Conservation (phyloP, 169 alveolate genomes). For the Cystoisospora suis region DNA sequence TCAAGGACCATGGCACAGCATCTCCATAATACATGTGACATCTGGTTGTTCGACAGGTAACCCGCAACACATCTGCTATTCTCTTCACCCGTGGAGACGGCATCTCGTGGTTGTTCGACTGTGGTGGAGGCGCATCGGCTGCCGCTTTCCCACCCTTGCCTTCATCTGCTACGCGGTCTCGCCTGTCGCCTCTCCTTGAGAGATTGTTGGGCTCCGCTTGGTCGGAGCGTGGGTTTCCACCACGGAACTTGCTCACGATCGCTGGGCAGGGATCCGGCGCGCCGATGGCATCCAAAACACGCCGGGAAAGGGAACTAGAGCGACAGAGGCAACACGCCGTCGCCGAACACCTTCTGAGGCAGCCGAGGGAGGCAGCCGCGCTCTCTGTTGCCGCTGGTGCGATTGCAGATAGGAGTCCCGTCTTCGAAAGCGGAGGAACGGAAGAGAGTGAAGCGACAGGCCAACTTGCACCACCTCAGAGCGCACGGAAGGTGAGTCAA, state of each 20-base stretch:
- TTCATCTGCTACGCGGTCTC: not conserved
- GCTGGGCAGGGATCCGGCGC: not conserved
- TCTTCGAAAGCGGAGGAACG: not conserved
- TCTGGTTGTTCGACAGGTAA: too few relatives aligned
- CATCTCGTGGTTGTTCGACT: slow-evolving; percentile 63
- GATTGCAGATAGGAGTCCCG: not conserved
- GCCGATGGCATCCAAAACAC: not conserved
- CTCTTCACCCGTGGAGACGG: slow-evolving; percentile 62
- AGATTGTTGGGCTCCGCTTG: not conserved
- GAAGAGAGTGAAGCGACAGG: not conserved
- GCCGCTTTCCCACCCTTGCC: not conserved
- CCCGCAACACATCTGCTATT: slow-evolving; percentile 59
- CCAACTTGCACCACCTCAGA: not conserved
- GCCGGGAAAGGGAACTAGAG: not conserved
- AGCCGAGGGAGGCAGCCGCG: not conserved
- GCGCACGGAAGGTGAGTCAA: slow-evolving; percentile 19
- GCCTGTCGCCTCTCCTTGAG: not conserved
- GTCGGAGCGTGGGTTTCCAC: not conserved
- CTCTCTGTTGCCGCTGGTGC: not conserved
- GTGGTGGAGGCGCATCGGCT: slow-evolving; percentile 64
- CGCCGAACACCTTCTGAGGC: not conserved
- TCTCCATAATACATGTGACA: too few relatives aligned
- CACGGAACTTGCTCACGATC: not conserved
- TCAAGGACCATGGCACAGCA: too few relatives aligned
- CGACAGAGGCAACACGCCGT: not conserved